These are phyloP conservation scores for Candida fluviatilis DNA, from an alignment of 805 yeast species.

Conservation along the genomic window DNA sequence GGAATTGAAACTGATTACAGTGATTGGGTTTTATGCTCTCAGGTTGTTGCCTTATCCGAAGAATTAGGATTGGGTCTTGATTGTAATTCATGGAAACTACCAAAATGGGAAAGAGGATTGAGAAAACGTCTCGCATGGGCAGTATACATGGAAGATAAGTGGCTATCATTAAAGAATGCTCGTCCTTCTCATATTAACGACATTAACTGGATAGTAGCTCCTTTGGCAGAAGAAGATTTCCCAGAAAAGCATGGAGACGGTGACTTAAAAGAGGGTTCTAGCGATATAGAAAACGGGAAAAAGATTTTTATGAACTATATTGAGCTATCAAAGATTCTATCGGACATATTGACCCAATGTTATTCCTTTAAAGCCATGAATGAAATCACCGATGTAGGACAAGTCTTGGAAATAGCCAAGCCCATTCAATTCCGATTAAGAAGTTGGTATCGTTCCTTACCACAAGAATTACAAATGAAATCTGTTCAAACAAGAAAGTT, in stretches of 20 bases:
- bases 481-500: constrained; percentile 56
- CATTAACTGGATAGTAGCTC: constrained; percentile 74
- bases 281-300: constrained; percentile 70
- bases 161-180: constrained; percentile 79
- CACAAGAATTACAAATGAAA: constrained; percentile 59
- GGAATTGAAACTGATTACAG: constrained; percentile 43
- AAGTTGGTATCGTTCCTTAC: constrained; percentile 74
- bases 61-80: constrained; percentile 90
- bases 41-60: constrained; percentile 83
- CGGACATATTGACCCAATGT: constrained; percentile 68
- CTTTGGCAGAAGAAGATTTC: constrained; percentile 70
- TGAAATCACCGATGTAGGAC: constrained; percentile 55
- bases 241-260: constrained; percentile 63
- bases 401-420: constrained; percentile 71
- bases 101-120: constrained; percentile 91
- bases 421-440: constrained; percentile 70
- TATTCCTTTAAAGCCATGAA: constrained; percentile 67
- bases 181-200: constrained; percentile 79
- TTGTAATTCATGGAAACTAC: constrained; percentile 86
- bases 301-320: constrained; percentile 64
- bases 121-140: constrained; percentile 95
- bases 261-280: constrained; percentile 52
- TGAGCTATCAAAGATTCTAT: constrained; percentile 59
- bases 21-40: constrained; percentile 84
- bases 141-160: constrained; percentile 85